phyloP scores from a whole-genome alignment of 345 rosid species.

The Eucalyptus erythrocorys region DNA sequence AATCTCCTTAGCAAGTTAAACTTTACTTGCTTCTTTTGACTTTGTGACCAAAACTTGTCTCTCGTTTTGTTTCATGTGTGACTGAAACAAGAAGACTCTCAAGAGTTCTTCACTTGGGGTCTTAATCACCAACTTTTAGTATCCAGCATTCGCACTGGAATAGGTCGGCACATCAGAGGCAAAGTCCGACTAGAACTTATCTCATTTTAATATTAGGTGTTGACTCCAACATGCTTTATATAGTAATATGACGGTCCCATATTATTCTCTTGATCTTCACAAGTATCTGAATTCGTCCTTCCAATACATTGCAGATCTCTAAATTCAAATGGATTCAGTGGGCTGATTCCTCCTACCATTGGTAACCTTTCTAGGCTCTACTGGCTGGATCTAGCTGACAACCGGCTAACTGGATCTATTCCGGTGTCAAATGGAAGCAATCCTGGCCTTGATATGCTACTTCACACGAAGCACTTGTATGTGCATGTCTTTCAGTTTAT shows the following conservation, averaged over 20 bases:
- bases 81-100: too few species aligned
- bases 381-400: conserved; percentile 87
- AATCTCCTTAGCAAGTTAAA: neutral
- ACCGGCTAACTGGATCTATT: conserved; percentile 51
- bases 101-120: too few species aligned
- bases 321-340: conserved; percentile 60
- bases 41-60: too few species aligned
- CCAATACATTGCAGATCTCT: conserved; percentile 42
- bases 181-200: too few species aligned
- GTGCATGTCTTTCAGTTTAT: neutral
- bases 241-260: too few species aligned
- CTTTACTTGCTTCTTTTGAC: neutral
- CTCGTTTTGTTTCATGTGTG: too few species aligned
- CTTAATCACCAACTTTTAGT: too few species aligned
- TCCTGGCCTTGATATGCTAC: conserved; percentile 78
- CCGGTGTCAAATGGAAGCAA: conserved; percentile 64
- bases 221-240: neutral
- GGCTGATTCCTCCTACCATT: conserved; percentile 61
- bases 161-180: too few species aligned
- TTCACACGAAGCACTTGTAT: conserved; percentile 72
- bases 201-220: too few species aligned
- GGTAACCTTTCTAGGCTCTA: conserved; percentile 51
- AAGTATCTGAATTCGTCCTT: neutral
- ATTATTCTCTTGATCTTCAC: neutral
- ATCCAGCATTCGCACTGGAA: too few species aligned